Evolutionary conservation across 352 stramenopile genomes (phyloP), one percentile per base, ranked within the genome.

Genomic region (Phytophthora pistaciae): DNA sequence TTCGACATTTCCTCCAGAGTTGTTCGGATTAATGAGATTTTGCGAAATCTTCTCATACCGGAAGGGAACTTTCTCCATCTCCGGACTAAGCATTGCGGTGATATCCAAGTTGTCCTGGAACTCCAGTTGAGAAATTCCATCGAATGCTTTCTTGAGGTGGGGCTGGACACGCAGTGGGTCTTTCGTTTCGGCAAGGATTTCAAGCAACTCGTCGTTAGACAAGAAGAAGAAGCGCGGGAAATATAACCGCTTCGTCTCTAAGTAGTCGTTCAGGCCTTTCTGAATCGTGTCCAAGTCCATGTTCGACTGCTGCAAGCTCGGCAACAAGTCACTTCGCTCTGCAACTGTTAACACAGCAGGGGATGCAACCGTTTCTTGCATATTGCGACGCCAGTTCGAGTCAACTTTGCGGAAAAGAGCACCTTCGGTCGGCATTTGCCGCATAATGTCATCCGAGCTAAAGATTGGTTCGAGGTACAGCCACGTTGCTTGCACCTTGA

Each of bases 401-500:
- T 98, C 91, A 11, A 98, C 93, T 56, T 92, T 93, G 33, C 87
- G 87, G 62, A 97, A 98, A 9, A 96, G 77, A 20, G 84, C 79
- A 16, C 91, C 91, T 81, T 98, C 93, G 0, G 78, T 93, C 3
- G 93, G 93, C 91, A 98, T 97, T 60, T 98, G 93, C 10, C 91
- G 83, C 90, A 97, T 97, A 70, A 98, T 98, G 75, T 98, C 94
- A 33, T 98, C 92, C 13, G 88, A 97, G 50, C 83, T 94, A 69
- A 98, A 98, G 55, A 98, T 98, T 8, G 94, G 94, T 64, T 98
- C 94, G 29, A 98, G 79, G 70, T 98, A 98, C 25, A 98, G 64
- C 94, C 94, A 98, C 33, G 93, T 98, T 14, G 92, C 82, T 71
- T 98, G 94, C 20, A 98, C 92, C 72, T 98, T 97, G 56, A 98